Evolutionary conservation across 2,329 filamentous ascomycete species (phyloP).

Genomic region (Graphium sp.): DNA sequence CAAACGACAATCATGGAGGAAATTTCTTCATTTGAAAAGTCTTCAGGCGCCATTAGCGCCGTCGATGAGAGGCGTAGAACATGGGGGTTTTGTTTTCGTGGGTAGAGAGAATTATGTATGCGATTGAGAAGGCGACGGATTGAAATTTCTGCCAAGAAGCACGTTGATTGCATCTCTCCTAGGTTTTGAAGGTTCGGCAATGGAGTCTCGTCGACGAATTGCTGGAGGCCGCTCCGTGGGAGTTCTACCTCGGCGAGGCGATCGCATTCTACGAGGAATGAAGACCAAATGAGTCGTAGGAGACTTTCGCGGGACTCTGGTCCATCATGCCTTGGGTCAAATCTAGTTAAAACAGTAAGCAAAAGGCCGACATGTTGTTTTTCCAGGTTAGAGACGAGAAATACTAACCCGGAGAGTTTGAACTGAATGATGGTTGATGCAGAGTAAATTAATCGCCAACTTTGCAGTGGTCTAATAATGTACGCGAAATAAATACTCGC

Average conservation of each 20-base stretch:
- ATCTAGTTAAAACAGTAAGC: background rate
- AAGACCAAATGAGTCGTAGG: slow-evolving; percentile 13
- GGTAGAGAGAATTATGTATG: slow-evolving; percentile 15
- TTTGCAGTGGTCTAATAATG: slow-evolving; percentile 14
- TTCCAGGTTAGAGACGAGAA: too few species aligned
- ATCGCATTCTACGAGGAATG: slow-evolving; percentile 15
- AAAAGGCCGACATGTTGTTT: too few species aligned
- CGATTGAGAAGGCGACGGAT: slow-evolving; percentile 15
- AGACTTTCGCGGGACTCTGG: slow-evolving; percentile 8
- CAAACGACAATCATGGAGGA: slow-evolving; percentile 11
- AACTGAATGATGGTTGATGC: slow-evolving; percentile 14
- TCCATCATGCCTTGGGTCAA: slow-evolving; percentile 7
- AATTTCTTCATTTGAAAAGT: slow-evolving; percentile 12
- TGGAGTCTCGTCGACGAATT: slow-evolving; percentile 13
- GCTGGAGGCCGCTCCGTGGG: slow-evolving; percentile 14
- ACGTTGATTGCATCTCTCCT: slow-evolving; percentile 10
- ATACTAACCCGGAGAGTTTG: slow-evolving; percentile 8
- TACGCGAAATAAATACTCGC: slow-evolving; percentile 16
- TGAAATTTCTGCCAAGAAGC: slow-evolving; percentile 15
- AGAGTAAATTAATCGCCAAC: slow-evolving; percentile 15
- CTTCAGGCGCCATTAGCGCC: slow-evolving; percentile 10
- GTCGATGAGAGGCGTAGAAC: slow-evolving; percentile 10
- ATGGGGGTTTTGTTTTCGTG: slow-evolving; percentile 10
- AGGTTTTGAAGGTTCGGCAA: slow-evolving; percentile 12
- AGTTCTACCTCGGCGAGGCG: slow-evolving; percentile 15